These are phyloP conservation scores for Porpolomopsis calyptriformis DNA, from an alignment of 768 basidiomycete species.

Conservation along the genomic window DNA sequence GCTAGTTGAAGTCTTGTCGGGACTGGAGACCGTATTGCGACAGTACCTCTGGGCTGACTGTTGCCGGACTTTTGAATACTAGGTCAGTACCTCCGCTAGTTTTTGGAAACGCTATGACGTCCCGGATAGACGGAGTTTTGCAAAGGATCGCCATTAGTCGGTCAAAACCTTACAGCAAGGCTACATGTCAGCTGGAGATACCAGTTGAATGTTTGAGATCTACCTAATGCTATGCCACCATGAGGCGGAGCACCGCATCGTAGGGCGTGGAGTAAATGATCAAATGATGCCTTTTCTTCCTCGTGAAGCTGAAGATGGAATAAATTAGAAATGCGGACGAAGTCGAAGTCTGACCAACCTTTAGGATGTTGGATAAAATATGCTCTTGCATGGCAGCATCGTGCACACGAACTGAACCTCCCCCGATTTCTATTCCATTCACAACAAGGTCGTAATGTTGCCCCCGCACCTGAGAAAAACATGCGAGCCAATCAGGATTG, in stretches of 20 bases:
- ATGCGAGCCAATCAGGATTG: slow-evolving; percentile 6
- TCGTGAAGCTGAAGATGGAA: slow-evolving; percentile 49
- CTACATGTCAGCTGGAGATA: slow-evolving; percentile 8
- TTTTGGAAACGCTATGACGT: slow-evolving; percentile 97
- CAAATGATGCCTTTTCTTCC: slow-evolving; percentile 64
- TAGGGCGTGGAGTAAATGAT: slow-evolving; percentile 79
- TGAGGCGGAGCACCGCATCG: slow-evolving; percentile 90
- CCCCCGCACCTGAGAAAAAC: slow-evolving; percentile 58
- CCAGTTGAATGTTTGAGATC: slow-evolving; percentile 4
- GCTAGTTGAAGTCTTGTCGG: too few relatives aligned
- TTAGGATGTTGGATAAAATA: slow-evolving; percentile 64
- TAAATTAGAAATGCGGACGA: slow-evolving; percentile 6
- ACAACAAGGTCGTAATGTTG: slow-evolving; percentile 95
- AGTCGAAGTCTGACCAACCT: slow-evolving; percentile 38
- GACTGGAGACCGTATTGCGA: slow-evolving; percentile 54
- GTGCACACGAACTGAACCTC: slow-evolving; percentile 88
- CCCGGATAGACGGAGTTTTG: slow-evolving; percentile 77
- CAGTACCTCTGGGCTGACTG: slow-evolving; percentile 40
- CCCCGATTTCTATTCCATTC: slow-evolving; percentile 89
- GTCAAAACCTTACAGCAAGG: slow-evolving; percentile 86
- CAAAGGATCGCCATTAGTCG: slow-evolving; percentile 87
- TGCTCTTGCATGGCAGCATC: slow-evolving; percentile 80
- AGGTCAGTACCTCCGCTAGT: slow-evolving; percentile 73
- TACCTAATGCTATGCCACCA: slow-evolving; percentile 88
- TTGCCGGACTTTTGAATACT: slow-evolving; percentile 80